These are phyloP conservation scores for Fusarium domesticum DNA, from an alignment of 2,329 filamentous ascomycete genomes.

Conservation along the genomic window DNA sequence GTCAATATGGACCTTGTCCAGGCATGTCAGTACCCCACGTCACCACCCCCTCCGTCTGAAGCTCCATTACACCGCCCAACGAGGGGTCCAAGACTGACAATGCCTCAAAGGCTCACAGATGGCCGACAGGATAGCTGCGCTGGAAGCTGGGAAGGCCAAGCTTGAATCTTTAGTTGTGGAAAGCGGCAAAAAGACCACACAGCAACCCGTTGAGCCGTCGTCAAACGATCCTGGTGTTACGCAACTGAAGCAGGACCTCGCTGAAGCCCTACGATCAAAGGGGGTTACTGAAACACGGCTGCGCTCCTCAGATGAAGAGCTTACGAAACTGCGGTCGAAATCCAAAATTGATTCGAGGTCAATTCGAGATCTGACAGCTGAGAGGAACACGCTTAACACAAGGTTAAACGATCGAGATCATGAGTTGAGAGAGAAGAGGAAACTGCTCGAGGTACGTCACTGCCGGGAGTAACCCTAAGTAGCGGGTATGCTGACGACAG, in stretches of 20 bases:
- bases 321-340: slow-evolving; percentile 60
- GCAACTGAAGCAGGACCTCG: slow-evolving; percentile 66
- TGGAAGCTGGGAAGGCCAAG: slow-evolving; percentile 56
- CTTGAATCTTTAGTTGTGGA: slow-evolving; percentile 32
- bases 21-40: slow-evolving; percentile 59
- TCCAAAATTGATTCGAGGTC: slow-evolving; percentile 57
- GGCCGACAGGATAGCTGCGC: slow-evolving; percentile 62
- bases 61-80: slow-evolving; percentile 4
- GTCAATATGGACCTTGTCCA: slow-evolving; percentile 67
- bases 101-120: slow-evolving; percentile 56
- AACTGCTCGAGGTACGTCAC: slow-evolving; percentile 68
- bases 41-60: slow-evolving; percentile 11
- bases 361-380: slow-evolving; percentile 60
- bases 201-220: slow-evolving; percentile 13
- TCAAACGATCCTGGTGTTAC: slow-evolving; percentile 37
- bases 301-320: slow-evolving; percentile 59
- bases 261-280: slow-evolving; percentile 72
- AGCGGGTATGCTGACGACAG: slow-evolving; percentile 11
- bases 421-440: slow-evolving; percentile 79
- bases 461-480: not conserved
- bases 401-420: slow-evolving; percentile 79
- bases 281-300: slow-evolving; percentile 64
- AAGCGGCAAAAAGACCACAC: slow-evolving; percentile 18
- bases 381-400: slow-evolving; percentile 59
- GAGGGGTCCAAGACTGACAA: slow-evolving; percentile 18